Evolutionary conservation across 352 stramenopile species (phyloP), one percentile per base, ranked within the genome.

Genomic region (Blastocystis sp.): DNA sequence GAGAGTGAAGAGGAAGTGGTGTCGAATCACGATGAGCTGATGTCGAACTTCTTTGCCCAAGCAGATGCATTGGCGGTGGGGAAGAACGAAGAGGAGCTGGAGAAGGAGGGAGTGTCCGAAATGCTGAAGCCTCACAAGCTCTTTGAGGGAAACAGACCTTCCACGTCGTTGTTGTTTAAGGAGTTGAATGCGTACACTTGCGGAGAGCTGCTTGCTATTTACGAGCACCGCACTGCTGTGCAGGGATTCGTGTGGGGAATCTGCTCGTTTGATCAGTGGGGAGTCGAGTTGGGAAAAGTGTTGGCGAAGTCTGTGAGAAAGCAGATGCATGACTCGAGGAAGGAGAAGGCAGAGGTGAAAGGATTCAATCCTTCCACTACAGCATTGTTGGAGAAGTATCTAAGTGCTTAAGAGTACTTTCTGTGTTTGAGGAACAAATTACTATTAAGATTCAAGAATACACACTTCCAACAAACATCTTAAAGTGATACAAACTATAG

Each of bases 41-140:
- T 99, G 97, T 96, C 93, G 76, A 98, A 99, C 93, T 99, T 99
- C 91, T 99, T 99, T 91, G 96, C 96, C 47, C 97, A 99, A 91
- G 96, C 97, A 0, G 97, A 99, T 92, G 97, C 97, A 6, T 92
- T 99, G 7, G 97, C 97, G 5, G 94, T 94, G 76, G 97, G 97
- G 90, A 98, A 98, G 93, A 98, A 94, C 41, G 90, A 97, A 8
- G 93, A 94, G 43, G 96, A 99, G 91, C 91, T 99, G 26, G 93
- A 94, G 75, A 93, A 93, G 37, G 96, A 98, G 91, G 94, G 93
- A 47, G 95, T 98, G 66, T 93, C 95, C 0, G 95, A 96, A 90
- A 91, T 95, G 66, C 91, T 99, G 43, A 92, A 93, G 85, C 93
- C 95, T 64, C 96, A 99, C 93, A 98, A 98, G 39, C 90, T 91